Evolutionary conservation across 495 filamentous ascomycete genomes (phyloP).

Genomic region (Tuber borchii): DNA sequence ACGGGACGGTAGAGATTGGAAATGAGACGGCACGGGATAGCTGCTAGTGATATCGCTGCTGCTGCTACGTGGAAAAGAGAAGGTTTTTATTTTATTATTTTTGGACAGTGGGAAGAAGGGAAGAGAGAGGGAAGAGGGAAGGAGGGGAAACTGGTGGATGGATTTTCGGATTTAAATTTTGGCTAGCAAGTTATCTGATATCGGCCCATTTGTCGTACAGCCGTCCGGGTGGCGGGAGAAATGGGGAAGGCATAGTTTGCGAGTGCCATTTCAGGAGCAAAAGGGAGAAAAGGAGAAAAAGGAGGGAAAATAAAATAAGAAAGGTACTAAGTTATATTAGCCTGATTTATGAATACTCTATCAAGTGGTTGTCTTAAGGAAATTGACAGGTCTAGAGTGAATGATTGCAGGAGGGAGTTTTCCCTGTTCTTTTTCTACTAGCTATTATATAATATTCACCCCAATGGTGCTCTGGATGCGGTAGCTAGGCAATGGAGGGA

Average conservation of each 20-base stretch:
- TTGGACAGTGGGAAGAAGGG: neutral
- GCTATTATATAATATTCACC: neutral
- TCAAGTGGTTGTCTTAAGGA: neutral
- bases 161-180: neutral
- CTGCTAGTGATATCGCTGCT: neutral
- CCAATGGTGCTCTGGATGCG: neutral
- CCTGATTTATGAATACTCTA: neutral
- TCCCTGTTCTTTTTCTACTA: neutral
- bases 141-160: neutral
- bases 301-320: neutral
- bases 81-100: neutral
- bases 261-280: neutral
- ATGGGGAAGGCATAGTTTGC: neutral
- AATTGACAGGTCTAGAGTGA: neutral
- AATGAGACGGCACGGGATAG: neutral
- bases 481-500: neutral
- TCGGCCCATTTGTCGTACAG: slow-evolving; percentile 1
- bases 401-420: neutral
- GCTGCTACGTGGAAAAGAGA: neutral
- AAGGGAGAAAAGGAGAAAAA: neutral
- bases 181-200: neutral
- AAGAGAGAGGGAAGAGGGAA: no score
- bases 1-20: neutral
- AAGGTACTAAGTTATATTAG: neutral
- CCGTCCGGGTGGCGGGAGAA: neutral